These are phyloP conservation scores for Mortierella sp. DNA, from an alignment of 371 early-diverging fungal genomes.

Conservation along the genomic window DNA sequence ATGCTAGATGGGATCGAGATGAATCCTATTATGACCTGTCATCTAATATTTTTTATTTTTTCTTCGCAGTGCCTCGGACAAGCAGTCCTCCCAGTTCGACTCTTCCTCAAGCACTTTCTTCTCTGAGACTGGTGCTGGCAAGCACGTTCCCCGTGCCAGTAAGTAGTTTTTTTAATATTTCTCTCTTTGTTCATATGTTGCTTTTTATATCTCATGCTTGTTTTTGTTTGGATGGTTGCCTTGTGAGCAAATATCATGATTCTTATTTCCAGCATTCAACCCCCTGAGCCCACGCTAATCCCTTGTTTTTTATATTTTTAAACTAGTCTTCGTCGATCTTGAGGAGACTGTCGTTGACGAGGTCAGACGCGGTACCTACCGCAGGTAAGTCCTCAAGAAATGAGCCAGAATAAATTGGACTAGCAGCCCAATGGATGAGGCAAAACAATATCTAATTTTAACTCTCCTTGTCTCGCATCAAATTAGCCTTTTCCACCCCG, in stretches of 20 bases:
- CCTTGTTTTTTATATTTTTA: slow-evolving; percentile 1
- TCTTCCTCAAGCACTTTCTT: slow-evolving; percentile 95
- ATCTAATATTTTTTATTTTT: not conserved
- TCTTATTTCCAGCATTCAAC: not conserved
- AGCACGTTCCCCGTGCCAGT: slow-evolving; percentile 97
- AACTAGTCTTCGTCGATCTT: slow-evolving; percentile 93
- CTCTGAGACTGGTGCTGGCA: slow-evolving; percentile 96
- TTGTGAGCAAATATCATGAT: slow-evolving; percentile 4
- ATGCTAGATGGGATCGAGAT: not conserved
- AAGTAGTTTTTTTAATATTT: slow-evolving; percentile 13
- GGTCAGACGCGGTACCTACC: slow-evolving; percentile 96
- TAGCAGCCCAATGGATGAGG: not conserved
- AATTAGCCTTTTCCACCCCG: slow-evolving; percentile 97
- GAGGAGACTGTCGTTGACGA: slow-evolving; percentile 99
- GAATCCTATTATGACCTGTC: not conserved
- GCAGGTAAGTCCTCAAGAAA: slow-evolving; percentile 58
- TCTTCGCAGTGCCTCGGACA: slow-evolving; percentile 56
- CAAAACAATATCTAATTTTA: not conserved
- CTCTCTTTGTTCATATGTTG: not conserved
- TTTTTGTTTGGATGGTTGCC: slow-evolving; percentile 4
- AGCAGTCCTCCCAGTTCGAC: slow-evolving; percentile 82
- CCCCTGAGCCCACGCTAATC: slow-evolving; percentile 14
- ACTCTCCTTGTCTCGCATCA: not conserved
- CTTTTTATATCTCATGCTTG: not conserved
- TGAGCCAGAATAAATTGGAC: not conserved